Evolutionary conservation across 1,284 basidiomycete genomes (phyloP), one percentile per base, ranked within the genome.

Genomic region (Mycena sp.): DNA sequence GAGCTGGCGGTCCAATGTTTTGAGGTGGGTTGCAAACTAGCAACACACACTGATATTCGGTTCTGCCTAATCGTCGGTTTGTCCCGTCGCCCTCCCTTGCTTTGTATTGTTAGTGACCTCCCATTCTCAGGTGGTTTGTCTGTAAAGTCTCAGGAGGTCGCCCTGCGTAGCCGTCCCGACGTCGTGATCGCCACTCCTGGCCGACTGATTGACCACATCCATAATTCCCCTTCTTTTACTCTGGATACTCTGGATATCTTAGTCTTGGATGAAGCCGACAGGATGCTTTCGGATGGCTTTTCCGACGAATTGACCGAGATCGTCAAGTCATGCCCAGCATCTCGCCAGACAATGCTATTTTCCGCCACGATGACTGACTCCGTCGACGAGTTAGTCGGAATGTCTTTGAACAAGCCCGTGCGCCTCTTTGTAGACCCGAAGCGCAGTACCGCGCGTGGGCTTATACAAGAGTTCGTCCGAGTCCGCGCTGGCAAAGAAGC

Each of bases 341-440:
- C 92, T 29, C 88, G 97, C 40, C 97, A 99, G 77, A 98, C 97
- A 4, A 98, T 99, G 95, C 84, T 99, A 26, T 99, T 99, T 79
- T 98, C 95, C 0, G 97, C 97, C 1, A 99, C 97, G 1, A 98
- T 99, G 92, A 98, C 95, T 2, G 97, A 99, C 77, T 92, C 92
- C 1, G 93, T 99, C 9, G 95, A 98, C 72, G 92, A 96, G 73
- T 87, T 99, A 44, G 93, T 98, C 60, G 89, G 89, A 71, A 92
- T 99, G 84, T 95, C 93, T 17, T 82, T 99, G 50, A 90, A 94
- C 74, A 94, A 91, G 74, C 97, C 97, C 3, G 94, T 97, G 25
- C 87, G 96, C 41, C 84, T 99, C 28, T 99, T 99, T 75, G 96
- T 99, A 32, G 97, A 99, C 74, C 94, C 95, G 7, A 96, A 96